Conservation (phyloP, 2,329 filamentous ascomycete species). For the Clonostachys rosea region DNA sequence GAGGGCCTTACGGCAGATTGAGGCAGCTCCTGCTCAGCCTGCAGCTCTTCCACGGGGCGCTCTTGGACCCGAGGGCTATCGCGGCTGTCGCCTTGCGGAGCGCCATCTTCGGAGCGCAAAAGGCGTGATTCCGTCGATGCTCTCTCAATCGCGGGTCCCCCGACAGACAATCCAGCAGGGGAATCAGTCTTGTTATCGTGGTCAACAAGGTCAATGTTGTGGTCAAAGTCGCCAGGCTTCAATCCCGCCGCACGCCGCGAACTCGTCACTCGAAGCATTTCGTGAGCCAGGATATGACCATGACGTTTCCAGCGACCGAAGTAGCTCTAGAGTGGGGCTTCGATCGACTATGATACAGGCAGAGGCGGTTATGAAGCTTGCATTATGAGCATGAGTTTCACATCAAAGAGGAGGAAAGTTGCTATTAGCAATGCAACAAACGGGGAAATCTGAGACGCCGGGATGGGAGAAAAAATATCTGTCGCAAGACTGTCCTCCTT, state of each 20-base stretch:
- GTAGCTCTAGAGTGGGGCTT: too few species aligned
- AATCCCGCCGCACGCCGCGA: conserved; percentile 47
- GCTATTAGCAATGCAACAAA: too few species aligned
- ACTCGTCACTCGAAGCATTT: conserved; percentile 2
- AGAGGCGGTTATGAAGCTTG: too few species aligned
- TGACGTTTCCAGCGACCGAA: too few species aligned
- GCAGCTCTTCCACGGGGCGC: not conserved
- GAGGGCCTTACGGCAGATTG: conserved; percentile 16
- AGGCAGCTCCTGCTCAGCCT: conserved; percentile 5
- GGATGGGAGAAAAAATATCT: too few species aligned
- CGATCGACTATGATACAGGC: too few species aligned
- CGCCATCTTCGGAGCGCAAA: conserved; percentile 10
- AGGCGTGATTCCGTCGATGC: conserved; percentile 15
- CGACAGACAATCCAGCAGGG: not conserved
- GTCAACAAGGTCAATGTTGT: conserved; percentile 68
- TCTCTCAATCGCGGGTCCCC: conserved; percentile 5
- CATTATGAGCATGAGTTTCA: too few species aligned
- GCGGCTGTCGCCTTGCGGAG: not conserved
- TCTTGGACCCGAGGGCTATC: not conserved
- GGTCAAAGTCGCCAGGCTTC: conserved; percentile 61
- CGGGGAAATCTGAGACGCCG: too few species aligned
- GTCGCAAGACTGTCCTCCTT: too few species aligned
- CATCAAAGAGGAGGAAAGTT: too few species aligned
- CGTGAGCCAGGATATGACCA: too few species aligned
- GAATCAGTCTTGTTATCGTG: conserved; percentile 17